These are phyloP conservation scores for Wickerhamomyces mucosus DNA, from an alignment of 805 yeast genomes.

Conservation along the genomic window DNA sequence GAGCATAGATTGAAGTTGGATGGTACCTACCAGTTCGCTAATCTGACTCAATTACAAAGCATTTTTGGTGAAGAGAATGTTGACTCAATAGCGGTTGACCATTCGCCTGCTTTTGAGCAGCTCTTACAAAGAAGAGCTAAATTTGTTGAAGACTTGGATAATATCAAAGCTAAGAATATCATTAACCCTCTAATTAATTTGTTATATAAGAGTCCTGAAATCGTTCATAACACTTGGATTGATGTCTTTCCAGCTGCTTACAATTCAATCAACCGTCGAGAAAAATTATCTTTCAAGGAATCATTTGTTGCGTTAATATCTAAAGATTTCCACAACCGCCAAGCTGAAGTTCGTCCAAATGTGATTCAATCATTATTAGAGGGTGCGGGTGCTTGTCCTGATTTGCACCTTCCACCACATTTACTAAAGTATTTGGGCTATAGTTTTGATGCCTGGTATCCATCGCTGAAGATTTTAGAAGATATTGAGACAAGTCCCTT, in stretches of 20 bases:
- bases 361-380: slow-evolving; percentile 77
- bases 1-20: slow-evolving; percentile 37
- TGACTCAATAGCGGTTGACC: slow-evolving; percentile 4
- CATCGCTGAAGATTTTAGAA: slow-evolving; percentile 78
- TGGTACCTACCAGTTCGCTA: slow-evolving; percentile 44
- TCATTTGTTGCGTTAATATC: slow-evolving; percentile 71
- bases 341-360: slow-evolving; percentile 77
- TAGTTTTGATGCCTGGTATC: slow-evolving; percentile 86
- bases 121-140: slow-evolving; percentile 23
- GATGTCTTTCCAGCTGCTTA: slow-evolving; percentile 76
- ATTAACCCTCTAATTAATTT: slow-evolving; percentile 68
- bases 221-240: slow-evolving; percentile 79
- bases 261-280: slow-evolving; percentile 64
- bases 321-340: slow-evolving; percentile 89
- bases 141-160: slow-evolving; percentile 20
- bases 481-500: slow-evolving; percentile 48
- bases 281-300: slow-evolving; percentile 76
- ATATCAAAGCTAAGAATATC: slow-evolving; percentile 48
- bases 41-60: slow-evolving; percentile 33
- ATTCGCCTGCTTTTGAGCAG: slow-evolving; percentile 16
- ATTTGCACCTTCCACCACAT: slow-evolving; percentile 85
- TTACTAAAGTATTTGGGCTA: slow-evolving; percentile 80
- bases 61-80: slow-evolving; percentile 21
- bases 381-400: slow-evolving; percentile 69
- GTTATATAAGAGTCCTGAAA: slow-evolving; percentile 70